A percentile compares a stretch with the other conserved stretches of the same genome.
Conservation (phyloP, 2,329 filamentous ascomycete genomes). For the Xylaria sp. region DNA sequence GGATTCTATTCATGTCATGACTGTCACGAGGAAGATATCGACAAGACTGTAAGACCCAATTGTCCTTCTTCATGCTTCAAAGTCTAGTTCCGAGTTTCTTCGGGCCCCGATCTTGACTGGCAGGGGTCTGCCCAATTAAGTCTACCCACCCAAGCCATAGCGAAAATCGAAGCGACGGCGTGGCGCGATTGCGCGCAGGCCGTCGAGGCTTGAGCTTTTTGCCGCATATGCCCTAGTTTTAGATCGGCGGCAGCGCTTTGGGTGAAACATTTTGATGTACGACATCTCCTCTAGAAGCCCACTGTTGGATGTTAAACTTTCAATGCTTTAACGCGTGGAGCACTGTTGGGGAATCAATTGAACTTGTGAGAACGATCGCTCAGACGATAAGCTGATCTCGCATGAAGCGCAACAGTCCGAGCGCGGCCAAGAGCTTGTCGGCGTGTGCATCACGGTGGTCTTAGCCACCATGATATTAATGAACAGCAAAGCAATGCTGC, state of each 20-base stretch:
- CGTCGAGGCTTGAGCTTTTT: conserved; percentile 2
- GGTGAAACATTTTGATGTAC: neutral
- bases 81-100: no score
- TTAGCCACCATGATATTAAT: conserved; percentile 15
- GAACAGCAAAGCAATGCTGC: conserved; percentile 21
- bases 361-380: neutral
- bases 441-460: conserved; percentile 19
- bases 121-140: no score
- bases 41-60: no score
- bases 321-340: neutral
- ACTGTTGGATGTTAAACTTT: neutral
- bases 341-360: neutral
- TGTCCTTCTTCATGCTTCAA: no score
- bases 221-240: neutral
- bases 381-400: conserved; percentile 3
- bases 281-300: neutral
- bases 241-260: neutral
- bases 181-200: neutral
- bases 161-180: no score
- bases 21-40: no score
- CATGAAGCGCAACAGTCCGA: conserved; percentile 3
- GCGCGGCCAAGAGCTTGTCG: conserved; percentile 16
- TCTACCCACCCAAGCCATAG: no score
- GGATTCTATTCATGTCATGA: no score
- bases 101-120: no score